Evolutionary conservation across 1,284 basidiomycete species (phyloP), one percentile per base, ranked within the genome.

Genomic region (Ceratorhiza oryzae-sativae): DNA sequence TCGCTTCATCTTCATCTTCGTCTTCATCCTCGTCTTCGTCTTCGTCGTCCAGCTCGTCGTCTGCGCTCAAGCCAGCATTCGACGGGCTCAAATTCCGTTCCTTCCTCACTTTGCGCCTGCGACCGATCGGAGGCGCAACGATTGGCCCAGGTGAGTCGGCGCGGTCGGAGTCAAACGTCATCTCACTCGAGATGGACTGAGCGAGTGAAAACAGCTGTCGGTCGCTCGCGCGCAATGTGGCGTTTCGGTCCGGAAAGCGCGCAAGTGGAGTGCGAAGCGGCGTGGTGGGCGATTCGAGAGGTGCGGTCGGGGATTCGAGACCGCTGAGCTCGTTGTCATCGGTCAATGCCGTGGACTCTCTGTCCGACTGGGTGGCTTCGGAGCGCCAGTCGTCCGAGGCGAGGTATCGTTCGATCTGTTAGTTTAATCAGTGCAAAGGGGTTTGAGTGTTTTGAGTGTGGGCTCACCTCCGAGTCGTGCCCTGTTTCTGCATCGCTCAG

Each of bases 1-100:
- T 42, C 20, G 62, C 73, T 18, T 46, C 49, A 6, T 68, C 71
- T 48, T 72, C 73, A 51, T 74, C 73, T n/a, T 73, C 72, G 9
- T 65, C 72, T 18, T 74, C 68, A 32, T 71, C n/a, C n/a, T n/a
- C n/a, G n/a, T n/a, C n/a, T n/a, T n/a, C n/a, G n/a, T n/a, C 65
- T 8, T 72, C 70, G 15, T 67, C 62, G 12, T 67, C 62, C 49
- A 67, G 32, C 34, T 67, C 62, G 62, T 67, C 62, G 49, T 67
- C 62, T 5, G 62, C 62, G 34, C 62, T 67, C 36, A 53, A 27
- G 62, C 62, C 55, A 30, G 62, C 27, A 20, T 32, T 32, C 13
- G 61, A 67, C 27, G 27, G 12, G 49, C 34, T 53, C 27, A 53
- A 53, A 27, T 53, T 49, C 3, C 62, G 46, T 36, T 67, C 62